phyloP scores from a whole-genome alignment of 768 basidiomycete species.

The Mycena floridula region DNA sequence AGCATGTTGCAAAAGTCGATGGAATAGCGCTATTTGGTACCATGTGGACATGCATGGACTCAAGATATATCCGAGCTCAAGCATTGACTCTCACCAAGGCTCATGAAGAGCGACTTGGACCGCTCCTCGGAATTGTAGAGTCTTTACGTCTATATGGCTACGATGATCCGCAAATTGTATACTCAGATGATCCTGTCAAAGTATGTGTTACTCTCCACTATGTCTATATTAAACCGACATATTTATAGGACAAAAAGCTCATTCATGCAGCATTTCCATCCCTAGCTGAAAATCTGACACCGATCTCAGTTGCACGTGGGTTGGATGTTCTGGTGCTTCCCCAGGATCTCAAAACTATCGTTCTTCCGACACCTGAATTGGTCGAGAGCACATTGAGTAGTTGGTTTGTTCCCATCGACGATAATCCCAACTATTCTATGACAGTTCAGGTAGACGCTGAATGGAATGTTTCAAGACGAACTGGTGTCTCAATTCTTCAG shows the following conservation, averaged over 20 bases:
- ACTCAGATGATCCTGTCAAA: neutral
- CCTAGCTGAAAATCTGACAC: neutral
- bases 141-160: neutral
- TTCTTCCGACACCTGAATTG: neutral
- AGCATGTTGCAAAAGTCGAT: constrained; percentile 17
- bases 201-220: neutral
- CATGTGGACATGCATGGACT: constrained; percentile 20
- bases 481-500: constrained; percentile 12
- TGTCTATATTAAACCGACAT: neutral
- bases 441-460: constrained; percentile 4
- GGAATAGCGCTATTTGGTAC: constrained; percentile 9
- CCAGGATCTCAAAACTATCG: neutral
- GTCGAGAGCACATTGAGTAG: neutral
- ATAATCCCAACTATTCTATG: neutral
- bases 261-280: neutral
- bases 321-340: neutral
- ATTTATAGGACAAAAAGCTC: neutral
- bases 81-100: constrained; percentile 16
- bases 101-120: neutral
- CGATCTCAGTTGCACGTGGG: neutral
- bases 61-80: constrained; percentile 14
- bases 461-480: constrained; percentile 10
- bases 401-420: neutral
- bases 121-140: neutral
- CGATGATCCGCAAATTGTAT: neutral